A percentile compares a stretch with the other conserved stretches of the same genome.
Evolutionary conservation across 768 basidiomycete genomes (phyloP).

Genomic region (Hygrophoropsis aurantiaca): DNA sequence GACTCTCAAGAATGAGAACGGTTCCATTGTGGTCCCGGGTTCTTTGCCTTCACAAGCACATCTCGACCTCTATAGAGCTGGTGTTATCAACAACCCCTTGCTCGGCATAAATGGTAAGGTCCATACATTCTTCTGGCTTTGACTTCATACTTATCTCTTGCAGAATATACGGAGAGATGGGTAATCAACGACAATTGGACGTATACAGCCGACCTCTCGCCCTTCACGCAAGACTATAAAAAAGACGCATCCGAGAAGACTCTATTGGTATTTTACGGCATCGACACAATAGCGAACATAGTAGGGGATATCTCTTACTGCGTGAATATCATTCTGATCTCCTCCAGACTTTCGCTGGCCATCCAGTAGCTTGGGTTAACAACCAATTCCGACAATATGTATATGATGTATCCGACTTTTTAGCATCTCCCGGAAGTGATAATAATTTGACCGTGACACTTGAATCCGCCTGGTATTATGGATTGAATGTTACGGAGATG

Average conservation of each 20-base stretch:
- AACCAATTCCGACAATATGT: conserved; percentile 57
- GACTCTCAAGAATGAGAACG: conserved; percentile 55
- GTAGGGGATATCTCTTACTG: conserved; percentile 28
- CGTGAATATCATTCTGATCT: not conserved
- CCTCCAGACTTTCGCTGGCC: conserved; percentile 45
- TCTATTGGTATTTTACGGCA: conserved; percentile 53
- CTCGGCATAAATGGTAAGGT: conserved; percentile 50
- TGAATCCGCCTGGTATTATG: conserved; percentile 55
- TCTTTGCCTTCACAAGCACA: conserved; percentile 54
- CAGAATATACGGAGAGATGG: conserved; percentile 58
- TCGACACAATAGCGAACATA: conserved; percentile 58
- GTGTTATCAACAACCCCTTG: conserved; percentile 53
- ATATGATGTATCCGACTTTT: conserved; percentile 48
- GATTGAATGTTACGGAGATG: conserved; percentile 49
- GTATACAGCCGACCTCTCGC: conserved; percentile 52
- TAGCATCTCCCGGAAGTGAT: conserved; percentile 32
- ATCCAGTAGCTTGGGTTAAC: conserved; percentile 57
- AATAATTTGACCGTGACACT: conserved; percentile 50
- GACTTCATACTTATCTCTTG: not conserved
- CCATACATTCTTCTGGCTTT: not conserved
- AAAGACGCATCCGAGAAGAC: conserved; percentile 26
- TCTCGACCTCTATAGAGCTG: conserved; percentile 50
- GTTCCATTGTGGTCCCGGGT: conserved; percentile 52
- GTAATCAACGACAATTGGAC: conserved; percentile 59
- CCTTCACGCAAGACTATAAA: conserved; percentile 33